Evolutionary conservation across 495 filamentous ascomycete genomes (phyloP).

Genomic region (Penicillium parvum): DNA sequence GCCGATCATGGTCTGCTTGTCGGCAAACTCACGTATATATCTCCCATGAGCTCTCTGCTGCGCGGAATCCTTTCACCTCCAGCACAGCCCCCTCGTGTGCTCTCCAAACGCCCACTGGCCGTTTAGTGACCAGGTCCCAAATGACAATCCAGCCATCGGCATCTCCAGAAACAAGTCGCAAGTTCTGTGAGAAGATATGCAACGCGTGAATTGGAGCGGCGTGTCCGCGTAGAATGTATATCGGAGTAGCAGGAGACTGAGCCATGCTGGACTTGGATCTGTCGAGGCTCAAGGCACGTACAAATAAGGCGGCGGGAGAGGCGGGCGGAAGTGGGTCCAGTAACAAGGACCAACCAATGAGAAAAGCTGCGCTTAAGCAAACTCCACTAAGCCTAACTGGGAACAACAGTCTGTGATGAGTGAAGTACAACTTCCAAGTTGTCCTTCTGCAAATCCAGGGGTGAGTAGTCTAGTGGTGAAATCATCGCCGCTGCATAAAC

Average conservation of each 20-base stretch:
- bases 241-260: constrained; percentile 63
- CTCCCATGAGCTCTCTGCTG: constrained; percentile 49
- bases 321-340: too few species aligned
- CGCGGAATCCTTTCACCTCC: constrained; percentile 57
- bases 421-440: too few species aligned
- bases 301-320: too few species aligned
- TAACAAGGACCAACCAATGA: too few species aligned
- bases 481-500: too few species aligned
- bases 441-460: too few species aligned
- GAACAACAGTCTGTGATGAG: too few species aligned
- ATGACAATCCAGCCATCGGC: constrained; percentile 84
- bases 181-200: constrained; percentile 65
- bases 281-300: too few species aligned
- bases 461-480: too few species aligned
- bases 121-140: constrained; percentile 80
- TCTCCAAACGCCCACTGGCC: constrained; percentile 81
- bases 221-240: constrained; percentile 87
- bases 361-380: too few species aligned
- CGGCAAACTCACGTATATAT: constrained; percentile 59
- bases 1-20: background rate
- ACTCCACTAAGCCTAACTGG: too few species aligned
- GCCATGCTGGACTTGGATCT: constrained; percentile 1
- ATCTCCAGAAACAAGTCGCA: constrained; percentile 79
- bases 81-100: constrained; percentile 78
- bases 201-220: constrained; percentile 73